Evolutionary conservation across 192 early-diverging fungal genomes (phyloP), one percentile per base, ranked within the genome.

Genomic region (Rhizophagus prolifer): DNA sequence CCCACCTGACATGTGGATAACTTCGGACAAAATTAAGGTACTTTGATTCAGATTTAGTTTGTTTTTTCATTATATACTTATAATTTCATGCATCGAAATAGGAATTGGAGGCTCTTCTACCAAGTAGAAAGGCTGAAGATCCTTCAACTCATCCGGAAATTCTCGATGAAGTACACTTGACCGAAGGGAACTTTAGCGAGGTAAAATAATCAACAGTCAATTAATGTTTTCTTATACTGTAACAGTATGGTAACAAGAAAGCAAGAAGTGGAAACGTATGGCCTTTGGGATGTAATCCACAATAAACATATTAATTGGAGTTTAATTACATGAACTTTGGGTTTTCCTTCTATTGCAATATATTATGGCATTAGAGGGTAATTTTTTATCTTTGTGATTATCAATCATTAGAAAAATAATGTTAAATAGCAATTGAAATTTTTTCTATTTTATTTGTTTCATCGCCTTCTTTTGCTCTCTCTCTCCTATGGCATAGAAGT

Each of bases 1-100:
- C 86, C 97, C 97, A 28, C 58, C 79, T 31, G 81, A 84, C 36
- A 80, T 79, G 58, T 88, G 87, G 82, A 67, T 79, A 47, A 63
- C 78, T n/a, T 60, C 82, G 4, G 76, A 71, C 2, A 78, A 80
- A 64, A 9, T 87, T 21, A 79, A 80, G 61, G 74, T 80, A 61
- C 3, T 13, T 36, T n/a, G 9, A 26, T 66, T 28, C 21, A 19
- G 0, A 36, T 13, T 67, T 31, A 19, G 5, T n/a, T 31, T 31
- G 3, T 1, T 21, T 38, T n/a, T 36, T 0, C 14, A 16, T 2
- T 21, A 67, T 34, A 67, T 34, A 36, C 36, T 13, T 30, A 25
- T 25, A 61, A 16, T 12, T 67, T 9, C 5, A 46, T 58, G n/a
- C 23, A 70, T 59, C 10, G 31, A 62, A 9, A 41, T 58, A 76